These are phyloP conservation scores for Penicillium sp. DNA, from an alignment of 2,329 filamentous ascomycete species.

Conservation along the genomic window DNA sequence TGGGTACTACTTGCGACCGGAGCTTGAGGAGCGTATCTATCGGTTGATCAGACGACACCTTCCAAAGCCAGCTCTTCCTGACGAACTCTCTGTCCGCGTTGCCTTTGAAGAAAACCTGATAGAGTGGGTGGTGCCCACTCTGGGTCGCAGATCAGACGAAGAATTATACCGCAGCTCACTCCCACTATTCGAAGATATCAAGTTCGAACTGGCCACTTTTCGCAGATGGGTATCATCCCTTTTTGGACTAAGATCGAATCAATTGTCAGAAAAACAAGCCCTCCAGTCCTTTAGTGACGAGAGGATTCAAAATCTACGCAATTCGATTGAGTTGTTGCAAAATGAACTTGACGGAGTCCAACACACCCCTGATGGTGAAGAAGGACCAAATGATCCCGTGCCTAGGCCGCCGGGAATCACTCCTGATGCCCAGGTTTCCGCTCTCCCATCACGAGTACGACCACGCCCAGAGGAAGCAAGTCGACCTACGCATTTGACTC, in stretches of 20 bases:
- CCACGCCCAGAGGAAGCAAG: conserved; percentile 14
- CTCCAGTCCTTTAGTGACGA: conserved; percentile 23
- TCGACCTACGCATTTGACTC: conserved; percentile 10
- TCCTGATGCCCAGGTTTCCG: conserved; percentile 14
- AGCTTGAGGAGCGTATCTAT: conserved; percentile 43
- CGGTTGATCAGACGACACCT: conserved; percentile 41
- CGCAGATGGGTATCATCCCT: conserved; percentile 34
- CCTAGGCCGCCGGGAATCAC: conserved; percentile 19
- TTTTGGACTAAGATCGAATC: conserved; percentile 28
- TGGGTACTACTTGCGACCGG: conserved; percentile 37
- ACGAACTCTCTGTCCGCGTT: conserved; percentile 44
- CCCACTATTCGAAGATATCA: conserved; percentile 39
- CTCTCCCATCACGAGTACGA: conserved; percentile 8
- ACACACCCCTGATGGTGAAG: conserved; percentile 7
- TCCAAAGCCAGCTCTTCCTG: conserved; percentile 43
- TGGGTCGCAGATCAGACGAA: conserved; percentile 43
- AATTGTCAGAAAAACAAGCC: conserved; percentile 14
- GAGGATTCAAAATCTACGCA: conserved; percentile 30
- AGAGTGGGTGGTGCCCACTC: conserved; percentile 44
- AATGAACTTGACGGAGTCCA: conserved; percentile 28
- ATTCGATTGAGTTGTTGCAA: conserved; percentile 34
- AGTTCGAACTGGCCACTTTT: conserved; percentile 36
- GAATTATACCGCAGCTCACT: conserved; percentile 40
- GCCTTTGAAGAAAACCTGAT: conserved; percentile 46
- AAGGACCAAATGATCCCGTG: conserved; percentile 15